Evolutionary conservation across 139 green algal genomes (phyloP).

Genomic region (Raphidocelis subcapitata): DNA sequence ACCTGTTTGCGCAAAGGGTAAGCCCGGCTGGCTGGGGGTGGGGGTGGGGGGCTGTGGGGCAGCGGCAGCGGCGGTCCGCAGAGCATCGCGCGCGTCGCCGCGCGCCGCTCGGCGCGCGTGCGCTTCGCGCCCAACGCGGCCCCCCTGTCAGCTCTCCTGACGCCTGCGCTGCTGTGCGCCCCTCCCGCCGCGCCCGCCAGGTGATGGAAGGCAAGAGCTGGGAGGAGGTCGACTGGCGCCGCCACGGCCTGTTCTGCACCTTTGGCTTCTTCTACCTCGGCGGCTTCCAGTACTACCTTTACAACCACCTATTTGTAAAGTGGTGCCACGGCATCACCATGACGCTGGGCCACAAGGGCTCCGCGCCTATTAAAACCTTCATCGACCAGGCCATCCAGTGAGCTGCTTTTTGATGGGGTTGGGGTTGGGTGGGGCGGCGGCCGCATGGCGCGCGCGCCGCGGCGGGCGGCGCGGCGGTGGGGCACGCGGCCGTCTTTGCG

Average conservation of each 20-base stretch:
- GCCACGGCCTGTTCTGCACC: constrained; percentile 70
- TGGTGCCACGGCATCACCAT: constrained; percentile 70
- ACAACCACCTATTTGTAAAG: constrained; percentile 78
- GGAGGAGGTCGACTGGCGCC: constrained; percentile 72
- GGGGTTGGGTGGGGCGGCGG: no score
- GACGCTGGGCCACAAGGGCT: constrained; percentile 63
- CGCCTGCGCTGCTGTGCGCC: no score
- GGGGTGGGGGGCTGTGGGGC: not conserved
- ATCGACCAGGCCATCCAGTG: constrained; percentile 87
- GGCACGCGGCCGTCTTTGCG: no score
- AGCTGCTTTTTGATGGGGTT: constrained; percentile 9
- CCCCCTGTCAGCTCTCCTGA: no score
- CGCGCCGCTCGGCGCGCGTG: no score
- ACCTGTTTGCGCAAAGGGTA: constrained; percentile 93
- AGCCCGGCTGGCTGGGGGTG: no score
- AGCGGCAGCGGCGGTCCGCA: not conserved
- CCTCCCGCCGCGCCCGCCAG: no score
- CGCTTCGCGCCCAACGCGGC: no score
- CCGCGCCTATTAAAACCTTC: constrained; percentile 77
- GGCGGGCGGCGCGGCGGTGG: no score
- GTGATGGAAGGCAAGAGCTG: constrained; percentile 68
- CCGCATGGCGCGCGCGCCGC: no score
- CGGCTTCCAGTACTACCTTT: constrained; percentile 88
- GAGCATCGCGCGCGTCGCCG: not conserved
- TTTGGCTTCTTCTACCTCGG: constrained; percentile 88